phyloP scores from a whole-genome alignment of 2,329 filamentous ascomycete genomes.

The Davidsoniella eucalypti region DNA sequence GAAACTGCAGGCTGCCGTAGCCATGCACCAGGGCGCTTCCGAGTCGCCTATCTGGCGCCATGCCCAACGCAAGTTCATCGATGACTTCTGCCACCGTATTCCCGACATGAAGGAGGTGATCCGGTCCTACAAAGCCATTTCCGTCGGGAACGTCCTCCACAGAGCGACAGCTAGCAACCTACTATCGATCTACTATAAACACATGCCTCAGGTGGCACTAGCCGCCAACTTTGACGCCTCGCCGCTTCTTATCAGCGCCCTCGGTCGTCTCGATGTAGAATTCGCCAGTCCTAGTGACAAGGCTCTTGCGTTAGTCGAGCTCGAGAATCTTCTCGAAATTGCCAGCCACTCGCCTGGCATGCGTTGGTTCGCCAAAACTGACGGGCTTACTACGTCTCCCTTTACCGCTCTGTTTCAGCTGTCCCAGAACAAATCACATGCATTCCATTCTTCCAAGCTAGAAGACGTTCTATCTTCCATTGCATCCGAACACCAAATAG shows the following conservation, averaged over 20 bases:
- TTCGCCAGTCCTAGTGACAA: conserved; percentile 32
- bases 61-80: conserved; percentile 47
- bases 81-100: conserved; percentile 61
- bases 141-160: conserved; percentile 54
- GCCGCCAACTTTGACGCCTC: conserved; percentile 83
- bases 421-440: conserved; percentile 16
- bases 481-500: conserved; percentile 10
- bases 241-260: conserved; percentile 49
- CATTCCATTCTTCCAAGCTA: conserved; percentile 9
- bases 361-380: conserved; percentile 73
- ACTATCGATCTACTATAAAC: conserved; percentile 69
- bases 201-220: conserved; percentile 61
- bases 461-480: conserved; percentile 8
- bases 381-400: conserved; percentile 47
- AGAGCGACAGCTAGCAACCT: conserved; percentile 65
- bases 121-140: conserved; percentile 51
- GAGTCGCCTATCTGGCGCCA: conserved; percentile 46
- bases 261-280: conserved; percentile 43
- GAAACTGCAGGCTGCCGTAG: conserved; percentile 53
- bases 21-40: conserved; percentile 31
- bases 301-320: conserved; percentile 49
- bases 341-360: conserved; percentile 68
- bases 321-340: conserved; percentile 68
- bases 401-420: conserved; percentile 52
- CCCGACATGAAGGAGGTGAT: conserved; percentile 73